Base-by-base conservation (phyloP, 306 rosid species). In the Erythrophleum fordii region DNA sequence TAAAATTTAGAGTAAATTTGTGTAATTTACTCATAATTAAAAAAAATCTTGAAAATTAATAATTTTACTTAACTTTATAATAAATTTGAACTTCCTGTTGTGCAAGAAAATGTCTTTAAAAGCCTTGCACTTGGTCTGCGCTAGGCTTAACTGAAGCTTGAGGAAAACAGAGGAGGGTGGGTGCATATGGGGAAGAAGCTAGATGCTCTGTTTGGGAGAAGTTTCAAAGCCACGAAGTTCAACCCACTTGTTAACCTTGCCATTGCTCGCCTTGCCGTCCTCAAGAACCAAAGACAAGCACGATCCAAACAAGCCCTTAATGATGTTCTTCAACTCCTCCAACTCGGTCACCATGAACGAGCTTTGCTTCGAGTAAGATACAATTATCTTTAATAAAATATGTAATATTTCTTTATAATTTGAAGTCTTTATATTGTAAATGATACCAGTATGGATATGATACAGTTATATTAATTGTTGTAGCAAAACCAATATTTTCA, bases 321-420 rank as follows among this genome's bases (percentile, higher is more conserved):
- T 28, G 98, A 92, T 55, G 95, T 87, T 10, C 72, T 91, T 62
- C 87, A 92, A 87, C 94, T 95, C 70, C 93, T 95, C 20, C 90
- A 89, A 70, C 91, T 80, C 2, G 94, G 89, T 52, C 87, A 83
- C 64, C 98, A 91, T 46, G 91, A 95, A 11, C 88, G 97, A 23
- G 97, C 97, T 55, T 85, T 93, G 52, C 87, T 92, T 84, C 87
- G 98, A 5, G 98, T 92, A 87, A 83, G 87, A 58, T 39, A 35
- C 16, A 14, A 41, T 45, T 59, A 8, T 18, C 11, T 53, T 14
- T 31, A 4, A n/a, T 52, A 5, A 42, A 8, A 42, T 42, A 42
- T 42, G 46, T 0, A 9, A 42, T 8, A 14, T 25, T 20, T 8
- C n/a, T 52, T 10, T 20, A 11, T 53, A 53, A 3, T 53, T 22